Evolutionary conservation across 1,139 yeast genomes (phyloP), one percentile per base, ranked within the genome.

Genomic region (Kurtzmaniella quercitrusa): DNA sequence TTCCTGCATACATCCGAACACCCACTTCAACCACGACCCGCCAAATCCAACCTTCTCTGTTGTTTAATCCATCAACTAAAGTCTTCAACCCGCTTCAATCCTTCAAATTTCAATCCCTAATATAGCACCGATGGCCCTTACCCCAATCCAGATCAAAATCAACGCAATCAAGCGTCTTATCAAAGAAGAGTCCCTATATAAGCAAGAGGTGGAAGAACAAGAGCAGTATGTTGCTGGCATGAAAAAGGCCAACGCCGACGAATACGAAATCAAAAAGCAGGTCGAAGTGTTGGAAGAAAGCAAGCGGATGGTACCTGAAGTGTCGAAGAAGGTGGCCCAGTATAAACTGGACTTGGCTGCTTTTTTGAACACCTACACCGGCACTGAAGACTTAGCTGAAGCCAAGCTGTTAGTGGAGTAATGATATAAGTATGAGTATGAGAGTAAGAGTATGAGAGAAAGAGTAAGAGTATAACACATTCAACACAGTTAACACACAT

Each of bases 111-210:
- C 23, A 8, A 21, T 8, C 4, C 23, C 23, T 8, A 21, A 4
- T 8, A 8, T 8, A 4, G 49, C 37, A 38, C 51, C 27, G 42
- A 89, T 87, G 91, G 77, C 91, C 2, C 96, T 96, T 39, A 70
- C 90, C 1, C 82, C 77, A 50, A 63, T 87, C 43, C 87, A 85
- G 54, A 88, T 90, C 63, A 89, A 89, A 57, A 73, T 79, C 41
- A 80, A 78, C 50, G 94, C 96, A 3, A 70, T 90, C 43, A 77
- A 77, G 50, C 74, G 96, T 48, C 72, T 91, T 34, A 56, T 85
- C 43, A 88, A 88, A 54, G 97, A 90, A 59, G 82, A 84, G 52
- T 58, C 59, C 14, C 68, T 81, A 38, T 90, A 89, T 59, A 67
- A 74, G 41, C 70, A 75, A 47, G 96, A 90, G 57, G 73, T 80